These are phyloP conservation scores for Aspergillus intermedius DNA, from an alignment of 2,329 filamentous ascomycete species.

Conservation along the genomic window DNA sequence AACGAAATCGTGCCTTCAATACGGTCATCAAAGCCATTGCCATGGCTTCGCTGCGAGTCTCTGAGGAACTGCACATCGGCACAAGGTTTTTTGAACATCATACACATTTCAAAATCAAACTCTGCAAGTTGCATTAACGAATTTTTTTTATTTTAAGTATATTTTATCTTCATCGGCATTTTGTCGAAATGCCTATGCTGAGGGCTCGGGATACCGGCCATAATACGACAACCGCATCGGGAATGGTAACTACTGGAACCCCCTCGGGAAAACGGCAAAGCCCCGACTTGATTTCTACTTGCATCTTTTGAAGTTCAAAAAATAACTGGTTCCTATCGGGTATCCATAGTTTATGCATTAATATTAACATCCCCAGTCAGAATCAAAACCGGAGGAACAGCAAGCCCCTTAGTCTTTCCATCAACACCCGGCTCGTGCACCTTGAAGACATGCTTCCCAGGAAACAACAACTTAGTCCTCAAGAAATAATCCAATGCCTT, in stretches of 20 bases:
- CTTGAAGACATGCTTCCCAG: too few relatives aligned
- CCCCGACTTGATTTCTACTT: too few relatives aligned
- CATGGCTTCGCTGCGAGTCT: background rate
- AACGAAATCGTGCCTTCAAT: constrained; percentile 8
- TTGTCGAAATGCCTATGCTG: background rate
- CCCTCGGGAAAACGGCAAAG: background rate
- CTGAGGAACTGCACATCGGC: background rate
- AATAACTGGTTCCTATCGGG: too few relatives aligned
- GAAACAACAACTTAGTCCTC: too few relatives aligned
- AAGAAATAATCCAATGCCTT: too few relatives aligned
- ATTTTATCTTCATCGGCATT: background rate
- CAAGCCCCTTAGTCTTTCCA: too few relatives aligned
- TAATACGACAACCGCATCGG: background rate
- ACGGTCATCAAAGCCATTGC: constrained; percentile 5
- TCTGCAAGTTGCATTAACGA: background rate
- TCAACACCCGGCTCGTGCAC: too few relatives aligned
- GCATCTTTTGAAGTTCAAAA: too few relatives aligned
- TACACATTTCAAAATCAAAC: background rate
- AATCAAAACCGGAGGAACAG: too few relatives aligned
- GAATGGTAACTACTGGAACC: background rate
- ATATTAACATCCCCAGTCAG: too few relatives aligned
- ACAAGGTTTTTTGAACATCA: background rate
- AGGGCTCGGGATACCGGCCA: background rate
- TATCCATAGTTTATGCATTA: too few relatives aligned
- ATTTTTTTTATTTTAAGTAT: background rate